These are phyloP conservation scores for Globisporangium okanoganense DNA, from an alignment of 352 stramenopile genomes.

Conservation along the genomic window DNA sequence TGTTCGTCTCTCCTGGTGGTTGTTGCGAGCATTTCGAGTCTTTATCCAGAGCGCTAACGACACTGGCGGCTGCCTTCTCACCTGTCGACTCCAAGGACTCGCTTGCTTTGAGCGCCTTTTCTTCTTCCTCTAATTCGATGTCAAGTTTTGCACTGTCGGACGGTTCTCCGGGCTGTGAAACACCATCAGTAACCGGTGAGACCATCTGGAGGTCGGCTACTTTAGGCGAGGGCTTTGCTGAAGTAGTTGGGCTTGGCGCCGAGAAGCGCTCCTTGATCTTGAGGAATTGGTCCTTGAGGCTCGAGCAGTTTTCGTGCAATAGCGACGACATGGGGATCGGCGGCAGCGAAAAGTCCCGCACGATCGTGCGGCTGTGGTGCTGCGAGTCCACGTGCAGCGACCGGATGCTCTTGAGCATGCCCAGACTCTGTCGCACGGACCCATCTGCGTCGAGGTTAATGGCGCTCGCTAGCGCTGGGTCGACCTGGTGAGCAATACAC, in stretches of 20 bases:
- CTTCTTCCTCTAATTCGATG: neutral
- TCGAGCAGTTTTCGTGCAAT: conserved; percentile 63
- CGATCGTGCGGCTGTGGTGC: conserved; percentile 33
- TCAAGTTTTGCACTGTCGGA: neutral
- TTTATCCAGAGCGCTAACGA: neutral
- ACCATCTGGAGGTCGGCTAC: neutral
- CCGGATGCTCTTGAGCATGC: conserved; percentile 27
- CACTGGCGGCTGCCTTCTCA: neutral
- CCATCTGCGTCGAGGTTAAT: neutral
- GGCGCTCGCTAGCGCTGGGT: neutral
- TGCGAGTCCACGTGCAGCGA: conserved; percentile 22
- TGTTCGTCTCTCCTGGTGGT: conserved; percentile 5
- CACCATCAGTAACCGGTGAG: neutral
- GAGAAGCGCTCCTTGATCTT: conserved; percentile 80
- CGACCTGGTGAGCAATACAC: neutral
- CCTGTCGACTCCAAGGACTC: neutral
- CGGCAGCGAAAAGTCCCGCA: conserved; percentile 54
- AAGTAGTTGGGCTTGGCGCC: conserved; percentile 1
- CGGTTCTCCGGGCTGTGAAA: neutral
- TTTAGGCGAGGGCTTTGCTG: conserved; percentile 18
- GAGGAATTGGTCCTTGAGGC: conserved; percentile 75
- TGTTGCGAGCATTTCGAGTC: neutral
- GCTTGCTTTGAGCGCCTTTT: neutral
- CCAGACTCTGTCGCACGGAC: conserved; percentile 8
- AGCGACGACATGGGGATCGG: conserved; percentile 35